Conservation (phyloP, 495 filamentous ascomycete species). For the Trichoderma orchidacearum region DNA sequence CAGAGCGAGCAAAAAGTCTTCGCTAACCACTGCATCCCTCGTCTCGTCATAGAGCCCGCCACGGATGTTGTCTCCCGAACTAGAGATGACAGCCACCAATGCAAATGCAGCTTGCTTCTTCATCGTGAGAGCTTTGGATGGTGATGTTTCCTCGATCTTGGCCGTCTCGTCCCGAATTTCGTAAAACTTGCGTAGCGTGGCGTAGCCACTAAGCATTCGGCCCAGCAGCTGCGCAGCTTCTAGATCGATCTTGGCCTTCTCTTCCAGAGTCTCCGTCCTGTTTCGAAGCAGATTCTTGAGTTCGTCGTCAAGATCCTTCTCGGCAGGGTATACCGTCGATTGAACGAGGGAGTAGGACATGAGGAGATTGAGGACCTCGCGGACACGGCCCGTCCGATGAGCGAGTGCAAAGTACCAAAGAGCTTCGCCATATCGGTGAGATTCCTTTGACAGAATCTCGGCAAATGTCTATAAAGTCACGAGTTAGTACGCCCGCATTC, state of each 20-base stretch:
- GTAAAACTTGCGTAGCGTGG: slow-evolving; percentile 76
- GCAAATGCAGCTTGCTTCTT: slow-evolving; percentile 54
- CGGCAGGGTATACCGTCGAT: slow-evolving; percentile 62
- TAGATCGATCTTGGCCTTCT: slow-evolving; percentile 50
- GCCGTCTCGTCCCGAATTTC: slow-evolving; percentile 55
- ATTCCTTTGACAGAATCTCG: slow-evolving; percentile 48
- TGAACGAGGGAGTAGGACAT: slow-evolving; percentile 76
- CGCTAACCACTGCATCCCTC: slow-evolving; percentile 64
- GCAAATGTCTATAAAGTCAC: slow-evolving; percentile 54
- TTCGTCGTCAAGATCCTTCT: slow-evolving; percentile 50
- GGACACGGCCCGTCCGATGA: slow-evolving; percentile 57
- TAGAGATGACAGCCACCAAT: slow-evolving; percentile 65
- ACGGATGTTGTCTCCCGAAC: slow-evolving; percentile 75
- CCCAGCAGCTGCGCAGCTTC: slow-evolving; percentile 71
- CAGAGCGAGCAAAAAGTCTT: slow-evolving; percentile 72
- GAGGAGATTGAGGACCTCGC: slow-evolving; percentile 69
- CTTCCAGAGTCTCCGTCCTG: slow-evolving; percentile 49
- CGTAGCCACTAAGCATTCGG: slow-evolving; percentile 78
- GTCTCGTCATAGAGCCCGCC: slow-evolving; percentile 74
- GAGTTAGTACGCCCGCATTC: background rate
- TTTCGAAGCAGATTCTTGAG: slow-evolving; percentile 51
- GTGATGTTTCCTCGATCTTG: slow-evolving; percentile 23
- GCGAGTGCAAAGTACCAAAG: slow-evolving; percentile 79
- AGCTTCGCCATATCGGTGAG: slow-evolving; percentile 64
- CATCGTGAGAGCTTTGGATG: slow-evolving; percentile 28